Evolutionary conservation across 2,329 filamentous ascomycete genomes (phyloP), one percentile per base, ranked within the genome.

Genomic region (Parastagonospora avenae): DNA sequence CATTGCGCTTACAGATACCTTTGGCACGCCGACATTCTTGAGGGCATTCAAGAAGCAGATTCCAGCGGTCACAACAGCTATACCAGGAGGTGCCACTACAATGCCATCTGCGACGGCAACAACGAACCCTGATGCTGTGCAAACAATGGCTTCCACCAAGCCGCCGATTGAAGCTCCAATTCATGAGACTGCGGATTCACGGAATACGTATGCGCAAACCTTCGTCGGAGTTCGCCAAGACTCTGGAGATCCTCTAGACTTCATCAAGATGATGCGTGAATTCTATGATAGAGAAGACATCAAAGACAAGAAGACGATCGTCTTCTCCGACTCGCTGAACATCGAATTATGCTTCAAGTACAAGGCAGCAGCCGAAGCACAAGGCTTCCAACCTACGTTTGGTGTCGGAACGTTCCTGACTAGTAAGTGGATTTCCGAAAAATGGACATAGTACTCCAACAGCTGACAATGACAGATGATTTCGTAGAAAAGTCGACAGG

Each of bases 341-440:
- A 90, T 97, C 42, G 92, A 97, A 32, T 84, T 88, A 47, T 97
- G 93, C 69, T 80, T 97, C 42, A 85, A 95, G 72, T 99, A 97
- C 78, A 96, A 96, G 79, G 78, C 84, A 50, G 83, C 91, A 27
- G 88, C 92, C 0, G 91, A 97, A 60, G 83, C 85, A 33, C 84
- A 87, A 11, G 90, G 90, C 1, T 92, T 99, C 74, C 84, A 87
- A 53, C 89, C 93, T 10, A 90, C 89, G 0, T 99, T 99, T 76
- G 94, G 94, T 54, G 90, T 99, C 1, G 94, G 94, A 4, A 99
- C 94, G 0, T 97, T 91, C 75, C 82, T 99, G 64, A 99, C 94
- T 4, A 97, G 82, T 84, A 69, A 64, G 80, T 56, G 28, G 19
- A 29, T 32, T 8, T 16, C 10, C 29, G 5, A 15, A 8, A 2